A percentile compares a stretch with the other conserved stretches of the same genome.
phyloP scores from a whole-genome alignment of 2,329 filamentous ascomycete genomes.

The Hypomyces perniciosus region DNA sequence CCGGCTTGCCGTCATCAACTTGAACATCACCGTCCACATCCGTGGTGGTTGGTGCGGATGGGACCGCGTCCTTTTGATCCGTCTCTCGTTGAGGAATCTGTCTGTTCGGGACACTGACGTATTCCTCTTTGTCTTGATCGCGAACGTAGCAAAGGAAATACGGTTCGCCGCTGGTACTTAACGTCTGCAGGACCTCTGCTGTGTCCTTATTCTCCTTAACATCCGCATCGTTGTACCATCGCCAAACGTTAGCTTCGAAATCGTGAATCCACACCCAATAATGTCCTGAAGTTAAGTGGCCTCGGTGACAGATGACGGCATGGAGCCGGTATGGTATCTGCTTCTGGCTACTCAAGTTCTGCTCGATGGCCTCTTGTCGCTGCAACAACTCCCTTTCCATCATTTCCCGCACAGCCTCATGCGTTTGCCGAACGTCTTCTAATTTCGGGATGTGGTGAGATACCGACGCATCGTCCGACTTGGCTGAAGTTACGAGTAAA shows the following conservation, averaged over 20 bases:
- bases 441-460: conserved; percentile 9
- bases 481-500: conserved; percentile 22
- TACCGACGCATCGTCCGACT: background rate
- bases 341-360: conserved; percentile 44
- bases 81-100: conserved; percentile 15
- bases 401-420: conserved; percentile 36
- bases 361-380: conserved; percentile 22
- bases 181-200: conserved; percentile 61
- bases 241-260: conserved; percentile 75
- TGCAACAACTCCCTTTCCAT: conserved; percentile 35
- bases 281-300: conserved; percentile 68
- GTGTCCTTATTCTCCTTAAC: conserved; percentile 65
- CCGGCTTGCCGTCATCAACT: conserved; percentile 9
- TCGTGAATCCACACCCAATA: conserved; percentile 98
- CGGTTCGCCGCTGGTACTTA: conserved; percentile 66
- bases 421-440: conserved; percentile 16
- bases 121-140: conserved; percentile 54
- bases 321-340: conserved; percentile 75
- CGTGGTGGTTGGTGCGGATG: background rate
- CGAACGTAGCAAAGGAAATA: conserved; percentile 81
- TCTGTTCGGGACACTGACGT: conserved; percentile 42
- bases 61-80: conserved; percentile 8
- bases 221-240: conserved; percentile 85
- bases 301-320: conserved; percentile 87
- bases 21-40: conserved; percentile 23